Base-by-base conservation (phyloP, 2,329 filamentous ascomycete species). In the Penicillium concentricum region DNA sequence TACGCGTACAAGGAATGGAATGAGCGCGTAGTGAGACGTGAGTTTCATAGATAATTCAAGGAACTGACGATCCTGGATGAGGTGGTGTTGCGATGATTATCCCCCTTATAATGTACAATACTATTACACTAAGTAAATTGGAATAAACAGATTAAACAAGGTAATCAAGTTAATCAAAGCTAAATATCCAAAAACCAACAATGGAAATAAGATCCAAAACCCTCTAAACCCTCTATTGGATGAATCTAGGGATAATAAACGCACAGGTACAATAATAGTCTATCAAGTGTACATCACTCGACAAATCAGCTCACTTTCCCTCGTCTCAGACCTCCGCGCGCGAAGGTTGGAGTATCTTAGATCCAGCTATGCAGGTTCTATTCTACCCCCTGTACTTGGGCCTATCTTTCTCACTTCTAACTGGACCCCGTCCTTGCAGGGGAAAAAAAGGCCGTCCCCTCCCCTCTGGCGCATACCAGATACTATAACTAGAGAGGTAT, bases 401-500 rank as follows among this genome's bases (percentile, higher is more conserved):
- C 46, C 38, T 42, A 52, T 34, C n/a, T 24, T 47, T 37, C 43
- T 41, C 16, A 20, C 51, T 54, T 56, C 51, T 64, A 24, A 63
- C 59, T 65, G 61, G 57, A 53, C 32, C 32, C 30, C 26, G 51
- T 56, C 62, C 64, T 67, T 67, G 63, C 64, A 64, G 59, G 42
- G 28, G 16, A 37, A 37, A 46, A 22, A 15, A 28, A 50, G 30
- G 3, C 60, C 54, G 58, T 51, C 59, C 57, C 57, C 22, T 37
- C 44, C 56, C 52, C 44, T 59, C 46, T 61, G 60, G 59, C 60
- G 59, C 64, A 67, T 67, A 62, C 64, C 63, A 54, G 56, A 60
- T 55, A 51, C 57, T 70, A 67, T 68, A 69, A 67, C 67, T 70
- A 66, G 30, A 56, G 34, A 50, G 51, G 57, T 52, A 66, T 66